Evolutionary conservation across 371 early-diverging fungal species (phyloP), one percentile per base, ranked within the genome.

Genomic region (Rhizopus delemar): DNA sequence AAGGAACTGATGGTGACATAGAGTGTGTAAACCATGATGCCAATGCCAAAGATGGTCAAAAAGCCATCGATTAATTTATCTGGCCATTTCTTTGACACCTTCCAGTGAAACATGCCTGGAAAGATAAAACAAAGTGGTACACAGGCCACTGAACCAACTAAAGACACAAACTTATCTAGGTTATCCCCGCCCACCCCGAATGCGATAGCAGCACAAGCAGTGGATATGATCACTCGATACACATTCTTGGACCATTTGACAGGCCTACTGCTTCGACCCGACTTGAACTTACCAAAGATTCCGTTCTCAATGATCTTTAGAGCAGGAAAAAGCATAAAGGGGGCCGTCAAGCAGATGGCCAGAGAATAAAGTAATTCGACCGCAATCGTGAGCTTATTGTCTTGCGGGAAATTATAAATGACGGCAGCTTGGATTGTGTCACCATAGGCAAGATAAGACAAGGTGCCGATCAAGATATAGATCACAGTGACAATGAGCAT

Each of bases 241-340:
- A 70, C 46, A 62, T 91, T 91, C 81, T 91, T 91, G 46, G 75
- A 71, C 88, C 88, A 85, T 68, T 90, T 90, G 60, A 84, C 66
- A 46, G 69, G 56, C 0, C 57, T 6, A 22, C 52, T 56, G n/a
- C 63, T 22, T 31, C 63, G 59, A 16, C 84, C 84, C 12, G 74
- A 73, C n/a, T 63, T 62, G 33, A 46, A 60, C 29, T 61, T 62
- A n/a, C 62, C 52, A 57, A 82, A 81, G 48, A 81, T 39, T 48
- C 70, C 77, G 16, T 78, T 73, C 62, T 92, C 93, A 41, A 87
- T 59, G 55, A 91, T 92, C 48, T 83, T 78, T 43, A 86, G 79
- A n/a, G 88, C 86, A 5, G 93, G 91, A 59, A 90, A 93, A 49
- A 90, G 69, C 62, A 83, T 81, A 29, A 91, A 64, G 13, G 93